A percentile compares a stretch with the other conserved stretches of the same genome.
These are phyloP conservation scores for Lipomyces lipofer DNA, from an alignment of 805 yeast species.

Conservation along the genomic window DNA sequence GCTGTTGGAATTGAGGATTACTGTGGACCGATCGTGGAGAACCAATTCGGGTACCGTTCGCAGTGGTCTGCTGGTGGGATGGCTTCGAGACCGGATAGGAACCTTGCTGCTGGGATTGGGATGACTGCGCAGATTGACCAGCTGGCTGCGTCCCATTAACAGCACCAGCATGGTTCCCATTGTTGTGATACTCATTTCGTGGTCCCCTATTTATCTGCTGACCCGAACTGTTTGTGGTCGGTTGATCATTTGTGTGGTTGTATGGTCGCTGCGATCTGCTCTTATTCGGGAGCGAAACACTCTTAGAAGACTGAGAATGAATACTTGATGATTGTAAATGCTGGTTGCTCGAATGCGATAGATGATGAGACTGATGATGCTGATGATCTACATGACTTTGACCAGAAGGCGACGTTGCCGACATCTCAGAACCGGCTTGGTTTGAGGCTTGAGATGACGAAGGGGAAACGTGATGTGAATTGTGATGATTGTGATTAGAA, in stretches of 20 bases:
- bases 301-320: slow-evolving; percentile 10
- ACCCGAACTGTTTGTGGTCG: neutral
- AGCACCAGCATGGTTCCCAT: slow-evolving; percentile 4
- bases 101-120: slow-evolving; percentile 4
- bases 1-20: slow-evolving; percentile 24
- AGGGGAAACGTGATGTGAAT: neutral
- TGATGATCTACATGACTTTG: slow-evolving; percentile 1
- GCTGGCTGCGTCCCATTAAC: slow-evolving; percentile 16
- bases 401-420: neutral
- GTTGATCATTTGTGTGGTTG: slow-evolving; percentile 11
- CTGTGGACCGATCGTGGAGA: slow-evolving; percentile 26
- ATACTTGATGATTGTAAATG: neutral
- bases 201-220: slow-evolving; percentile 10
- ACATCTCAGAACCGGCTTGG: neutral
- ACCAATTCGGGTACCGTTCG: slow-evolving; percentile 12
- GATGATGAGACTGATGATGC: slow-evolving; percentile 8
- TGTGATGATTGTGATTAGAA: neutral
- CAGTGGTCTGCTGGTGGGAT: slow-evolving; percentile 4
- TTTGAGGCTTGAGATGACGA: neutral
- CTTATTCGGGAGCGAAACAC: slow-evolving; percentile 6
- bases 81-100: too few relatives aligned
- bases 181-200: slow-evolving; percentile 9
- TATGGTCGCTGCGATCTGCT: slow-evolving; percentile 16
- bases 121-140: slow-evolving; percentile 6
- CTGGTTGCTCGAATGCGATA: slow-evolving; percentile 1